Evolutionary conservation across 148 eudicot species (phyloP).

Genomic region (Mesembryanthemum crystallinum): DNA sequence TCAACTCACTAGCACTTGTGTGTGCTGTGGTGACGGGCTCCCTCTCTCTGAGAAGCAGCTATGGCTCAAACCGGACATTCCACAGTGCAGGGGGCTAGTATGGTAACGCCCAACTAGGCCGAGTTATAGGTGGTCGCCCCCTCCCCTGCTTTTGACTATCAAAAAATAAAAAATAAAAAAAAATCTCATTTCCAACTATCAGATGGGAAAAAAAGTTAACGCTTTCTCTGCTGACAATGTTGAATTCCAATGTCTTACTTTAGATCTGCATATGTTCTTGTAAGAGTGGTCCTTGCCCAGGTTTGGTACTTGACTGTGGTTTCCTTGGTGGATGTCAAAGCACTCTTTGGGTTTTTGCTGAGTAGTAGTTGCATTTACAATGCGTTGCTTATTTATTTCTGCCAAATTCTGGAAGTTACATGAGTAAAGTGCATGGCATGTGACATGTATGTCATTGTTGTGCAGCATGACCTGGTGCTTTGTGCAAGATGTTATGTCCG

Average conservation of each 20-base stretch:
- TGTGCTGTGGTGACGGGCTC: too few relatives aligned
- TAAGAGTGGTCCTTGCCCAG: background rate
- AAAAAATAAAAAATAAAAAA: too few relatives aligned
- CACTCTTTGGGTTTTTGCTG: background rate
- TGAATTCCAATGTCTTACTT: background rate
- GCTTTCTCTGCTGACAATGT: background rate
- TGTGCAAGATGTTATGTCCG: conserved; percentile 95
- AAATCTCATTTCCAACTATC: background rate
- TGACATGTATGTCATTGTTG: conserved; percentile 7
- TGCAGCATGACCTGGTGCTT: conserved; percentile 78
- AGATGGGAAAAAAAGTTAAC: background rate
- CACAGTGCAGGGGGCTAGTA: too few relatives aligned
- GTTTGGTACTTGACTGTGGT: background rate
- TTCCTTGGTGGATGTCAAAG: background rate
- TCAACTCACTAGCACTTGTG: too few relatives aligned
- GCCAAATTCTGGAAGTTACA: background rate
- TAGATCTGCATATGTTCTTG: too few relatives aligned
- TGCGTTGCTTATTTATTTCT: background rate
- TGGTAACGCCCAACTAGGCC: too few relatives aligned
- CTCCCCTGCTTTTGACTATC: too few relatives aligned
- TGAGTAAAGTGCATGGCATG: background rate
- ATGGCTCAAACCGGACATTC: too few relatives aligned
- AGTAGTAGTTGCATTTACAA: background rate
- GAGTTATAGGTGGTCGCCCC: too few relatives aligned
- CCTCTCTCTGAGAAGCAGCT: too few relatives aligned